A percentile compares a stretch with the other conserved stretches of the same genome.
Conservation (phyloP, 257 asterid species). For the Marsdenia floribunda region DNA sequence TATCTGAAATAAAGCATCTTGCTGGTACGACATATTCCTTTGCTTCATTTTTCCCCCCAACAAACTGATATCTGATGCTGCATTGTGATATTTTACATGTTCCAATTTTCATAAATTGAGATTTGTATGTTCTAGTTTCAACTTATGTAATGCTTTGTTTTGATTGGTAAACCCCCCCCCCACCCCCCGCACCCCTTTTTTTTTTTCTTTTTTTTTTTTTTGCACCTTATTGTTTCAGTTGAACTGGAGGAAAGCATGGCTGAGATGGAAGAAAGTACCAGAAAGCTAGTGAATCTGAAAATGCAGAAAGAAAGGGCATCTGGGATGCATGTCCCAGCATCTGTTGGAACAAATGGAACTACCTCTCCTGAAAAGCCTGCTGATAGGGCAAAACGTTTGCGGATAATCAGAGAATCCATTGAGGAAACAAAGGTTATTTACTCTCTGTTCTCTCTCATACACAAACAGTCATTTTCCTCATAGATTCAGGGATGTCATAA, state of each 20-base stretch:
- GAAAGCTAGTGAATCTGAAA: conserved; percentile 69
- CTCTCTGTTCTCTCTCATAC: conserved; percentile 16
- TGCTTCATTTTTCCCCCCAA: background rate
- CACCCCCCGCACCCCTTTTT: too few species aligned
- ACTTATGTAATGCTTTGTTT: background rate
- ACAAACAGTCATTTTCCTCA: conserved; percentile 5
- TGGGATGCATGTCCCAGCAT: conserved; percentile 56
- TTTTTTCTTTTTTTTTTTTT: too few species aligned
- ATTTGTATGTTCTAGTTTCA: background rate
- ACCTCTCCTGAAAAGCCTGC: conserved; percentile 72
- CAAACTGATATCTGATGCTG: background rate
- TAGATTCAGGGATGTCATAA: background rate
- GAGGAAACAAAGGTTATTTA: conserved; percentile 71
- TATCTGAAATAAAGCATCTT: conserved; percentile 63
- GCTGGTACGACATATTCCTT: conserved; percentile 43
- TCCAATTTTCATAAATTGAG: background rate
- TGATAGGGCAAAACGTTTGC: conserved; percentile 61
- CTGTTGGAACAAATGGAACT: conserved; percentile 61
- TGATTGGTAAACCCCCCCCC: background rate
- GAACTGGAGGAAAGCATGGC: conserved; percentile 87
- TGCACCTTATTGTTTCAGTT: conserved; percentile 40
- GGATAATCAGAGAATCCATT: conserved; percentile 65
- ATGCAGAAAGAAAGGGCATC: conserved; percentile 81
- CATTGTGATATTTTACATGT: background rate
- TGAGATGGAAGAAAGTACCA: conserved; percentile 92